A percentile compares a stretch with the other conserved stretches of the same genome.
phyloP scores from a whole-genome alignment of 2,329 filamentous ascomycete genomes.

The Fusarium circinatum region DNA sequence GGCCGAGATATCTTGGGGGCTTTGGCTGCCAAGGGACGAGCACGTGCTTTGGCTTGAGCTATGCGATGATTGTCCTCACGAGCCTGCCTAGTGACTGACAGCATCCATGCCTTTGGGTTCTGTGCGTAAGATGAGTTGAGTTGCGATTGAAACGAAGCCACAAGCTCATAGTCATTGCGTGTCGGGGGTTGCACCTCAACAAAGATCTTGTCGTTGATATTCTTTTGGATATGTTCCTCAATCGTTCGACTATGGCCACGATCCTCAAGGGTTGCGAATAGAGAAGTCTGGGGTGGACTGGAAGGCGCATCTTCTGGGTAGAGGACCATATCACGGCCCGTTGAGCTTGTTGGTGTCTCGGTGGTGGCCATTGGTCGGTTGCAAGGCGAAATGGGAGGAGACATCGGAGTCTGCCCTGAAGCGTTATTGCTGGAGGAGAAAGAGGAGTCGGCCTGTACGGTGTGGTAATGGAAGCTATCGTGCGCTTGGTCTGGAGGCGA shows the following conservation, averaged over 20 bases:
- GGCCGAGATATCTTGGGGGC: conserved; percentile 47
- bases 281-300: conserved; percentile 58
- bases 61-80: conserved; percentile 56
- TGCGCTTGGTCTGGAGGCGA: conserved; percentile 68
- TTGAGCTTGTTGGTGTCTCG: conserved; percentile 43
- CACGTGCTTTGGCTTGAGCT: conserved; percentile 50
- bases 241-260: conserved; percentile 16
- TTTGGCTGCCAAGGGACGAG: conserved; percentile 56
- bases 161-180: conserved; percentile 64
- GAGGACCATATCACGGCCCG: conserved; percentile 65
- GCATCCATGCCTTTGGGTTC: conserved; percentile 60
- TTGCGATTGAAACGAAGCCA: conserved; percentile 63
- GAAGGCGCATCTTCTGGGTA: conserved; percentile 60
- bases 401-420: conserved; percentile 55
- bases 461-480: conserved; percentile 59
- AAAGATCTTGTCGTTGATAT: conserved; percentile 50
- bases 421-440: conserved; percentile 34
- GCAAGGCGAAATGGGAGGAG: conserved; percentile 67
- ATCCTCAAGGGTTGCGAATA: conserved; percentile 58
- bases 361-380: conserved; percentile 53
- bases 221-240: conserved; percentile 47
- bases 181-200: conserved; percentile 58
- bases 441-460: conserved; percentile 30
- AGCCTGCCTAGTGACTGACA: conserved; percentile 61
- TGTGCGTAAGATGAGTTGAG: conserved; percentile 58